A percentile compares a stretch with the other conserved stretches of the same genome.
Evolutionary conservation across 2,329 filamentous ascomycete species (phyloP).

Genomic region (Fusarium sp.): DNA sequence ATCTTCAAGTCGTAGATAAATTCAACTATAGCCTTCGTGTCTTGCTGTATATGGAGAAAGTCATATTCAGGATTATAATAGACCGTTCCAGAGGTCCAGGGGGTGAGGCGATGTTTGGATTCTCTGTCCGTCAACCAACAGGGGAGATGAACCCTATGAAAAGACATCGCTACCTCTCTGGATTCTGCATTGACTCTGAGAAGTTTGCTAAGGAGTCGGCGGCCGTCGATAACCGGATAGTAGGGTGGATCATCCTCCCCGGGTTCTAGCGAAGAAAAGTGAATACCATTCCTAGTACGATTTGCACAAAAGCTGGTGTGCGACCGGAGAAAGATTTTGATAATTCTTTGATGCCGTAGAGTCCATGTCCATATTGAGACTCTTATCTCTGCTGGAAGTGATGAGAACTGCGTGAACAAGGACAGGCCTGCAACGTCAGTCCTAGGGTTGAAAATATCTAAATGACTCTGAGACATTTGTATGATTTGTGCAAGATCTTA

Average conservation of each 20-base stretch:
- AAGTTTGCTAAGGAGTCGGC: background rate
- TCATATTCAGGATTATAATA: background rate
- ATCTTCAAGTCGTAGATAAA: background rate
- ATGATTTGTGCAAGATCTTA: background rate
- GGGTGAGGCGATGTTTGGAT: fast-evolving
- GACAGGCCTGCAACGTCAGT: background rate
- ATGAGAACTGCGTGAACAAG: background rate
- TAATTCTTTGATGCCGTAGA: background rate
- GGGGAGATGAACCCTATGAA: background rate
- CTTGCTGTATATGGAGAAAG: background rate
- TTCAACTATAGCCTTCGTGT: background rate
- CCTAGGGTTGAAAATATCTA: background rate
- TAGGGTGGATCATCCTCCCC: background rate
- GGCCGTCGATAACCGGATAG: background rate
- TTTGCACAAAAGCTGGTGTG: background rate
- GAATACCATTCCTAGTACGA: background rate
- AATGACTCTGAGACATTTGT: background rate
- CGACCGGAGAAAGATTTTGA: background rate
- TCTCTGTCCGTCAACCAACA: background rate
- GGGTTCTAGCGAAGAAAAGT: too few species aligned
- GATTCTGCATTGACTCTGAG: background rate
- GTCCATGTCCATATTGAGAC: background rate
- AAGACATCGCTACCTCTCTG: background rate
- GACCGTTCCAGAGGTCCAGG: background rate
- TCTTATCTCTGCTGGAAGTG: background rate